phyloP scores from a whole-genome alignment of 225 moss, liverwort and hornwort species.

The Sphagnum tenellum region DNA sequence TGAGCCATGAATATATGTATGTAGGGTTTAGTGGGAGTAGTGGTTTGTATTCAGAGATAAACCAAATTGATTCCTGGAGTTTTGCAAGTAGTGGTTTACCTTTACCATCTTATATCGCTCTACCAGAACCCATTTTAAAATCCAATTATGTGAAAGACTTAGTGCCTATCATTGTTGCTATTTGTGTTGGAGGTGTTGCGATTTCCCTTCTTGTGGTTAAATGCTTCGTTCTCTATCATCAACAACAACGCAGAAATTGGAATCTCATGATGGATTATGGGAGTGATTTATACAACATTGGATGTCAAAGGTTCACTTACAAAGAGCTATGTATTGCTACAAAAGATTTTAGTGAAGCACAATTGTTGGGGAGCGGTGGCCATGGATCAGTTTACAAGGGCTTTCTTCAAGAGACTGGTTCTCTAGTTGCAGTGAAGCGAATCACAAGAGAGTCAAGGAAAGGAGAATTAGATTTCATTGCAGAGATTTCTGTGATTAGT shows the following conservation, averaged over 20 bases:
- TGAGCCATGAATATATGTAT: conserved; percentile 10
- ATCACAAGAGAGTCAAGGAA: conserved; percentile 12
- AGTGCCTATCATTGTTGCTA: not conserved
- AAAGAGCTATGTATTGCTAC: conserved; percentile 36
- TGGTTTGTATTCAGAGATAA: conserved; percentile 15
- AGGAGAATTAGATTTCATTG: conserved; percentile 22
- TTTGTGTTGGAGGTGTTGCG: not conserved
- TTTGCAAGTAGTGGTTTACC: conserved; percentile 8
- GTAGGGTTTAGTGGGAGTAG: conserved; percentile 37
- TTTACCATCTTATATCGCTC: too few relatives aligned
- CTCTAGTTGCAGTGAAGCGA: conserved; percentile 28
- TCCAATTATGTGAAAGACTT: too few relatives aligned
- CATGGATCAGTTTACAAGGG: conserved; percentile 15
- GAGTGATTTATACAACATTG: not conserved
- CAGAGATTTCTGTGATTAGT: conserved; percentile 18
- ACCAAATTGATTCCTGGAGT: conserved; percentile 29
- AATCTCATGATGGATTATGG: not conserved
- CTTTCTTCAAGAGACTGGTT: conserved; percentile 20
- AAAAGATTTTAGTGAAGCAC: conserved; percentile 25
- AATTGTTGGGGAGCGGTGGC: conserved; percentile 8
- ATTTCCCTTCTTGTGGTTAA: not conserved
- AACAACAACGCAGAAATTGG: not conserved
- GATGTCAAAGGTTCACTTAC: not conserved
- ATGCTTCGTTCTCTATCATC: not conserved
- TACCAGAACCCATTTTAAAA: not conserved